Percentiles rank a stretch among this genome's conserved stretches.
phyloP scores from a whole-genome alignment of 768 basidiomycete species.

The Mycena galericulata region DNA sequence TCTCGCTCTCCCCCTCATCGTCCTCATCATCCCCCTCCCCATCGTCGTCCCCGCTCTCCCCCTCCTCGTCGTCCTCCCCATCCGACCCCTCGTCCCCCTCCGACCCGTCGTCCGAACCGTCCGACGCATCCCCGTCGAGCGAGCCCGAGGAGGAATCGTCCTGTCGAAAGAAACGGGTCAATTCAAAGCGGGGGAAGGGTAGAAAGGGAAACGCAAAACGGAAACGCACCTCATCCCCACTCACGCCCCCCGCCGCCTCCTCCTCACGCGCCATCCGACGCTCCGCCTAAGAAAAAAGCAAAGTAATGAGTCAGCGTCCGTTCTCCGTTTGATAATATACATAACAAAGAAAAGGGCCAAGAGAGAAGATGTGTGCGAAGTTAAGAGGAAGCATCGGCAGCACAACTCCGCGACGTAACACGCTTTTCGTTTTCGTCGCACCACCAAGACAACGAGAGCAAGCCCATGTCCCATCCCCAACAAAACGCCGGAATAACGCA shows the following conservation, averaged over 20 bases:
- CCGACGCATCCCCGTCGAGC: constrained; percentile 70
- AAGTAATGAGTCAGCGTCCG: background rate
- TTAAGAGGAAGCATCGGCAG: too few relatives aligned
- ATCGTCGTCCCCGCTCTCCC: constrained; percentile 59
- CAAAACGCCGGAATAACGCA: too few relatives aligned
- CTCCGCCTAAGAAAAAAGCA: constrained; percentile 21
- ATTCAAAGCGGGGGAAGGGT: background rate
- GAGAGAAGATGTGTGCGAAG: too few relatives aligned
- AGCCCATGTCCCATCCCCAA: too few relatives aligned
- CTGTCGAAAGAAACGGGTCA: constrained; percentile 15
- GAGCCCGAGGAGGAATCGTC: constrained; percentile 53
- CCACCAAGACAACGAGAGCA: too few relatives aligned
- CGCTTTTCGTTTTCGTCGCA: too few relatives aligned
- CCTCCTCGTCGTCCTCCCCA: constrained; percentile 74
- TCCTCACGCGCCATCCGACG: constrained; percentile 38
- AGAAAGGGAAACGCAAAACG: background rate
- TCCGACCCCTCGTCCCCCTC: constrained; percentile 75
- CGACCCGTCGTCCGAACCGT: constrained; percentile 71
- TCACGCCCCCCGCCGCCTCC: constrained; percentile 39
- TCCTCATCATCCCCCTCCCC: constrained; percentile 64
- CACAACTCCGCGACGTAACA: too few relatives aligned
- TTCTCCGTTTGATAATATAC: too few relatives aligned
- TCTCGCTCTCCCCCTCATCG: constrained; percentile 42
- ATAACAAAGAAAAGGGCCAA: too few relatives aligned
- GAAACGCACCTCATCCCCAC: constrained; percentile 34